These are phyloP conservation scores for Lagenidium sp. DNA, from an alignment of 352 stramenopile genomes.

Conservation along the genomic window DNA sequence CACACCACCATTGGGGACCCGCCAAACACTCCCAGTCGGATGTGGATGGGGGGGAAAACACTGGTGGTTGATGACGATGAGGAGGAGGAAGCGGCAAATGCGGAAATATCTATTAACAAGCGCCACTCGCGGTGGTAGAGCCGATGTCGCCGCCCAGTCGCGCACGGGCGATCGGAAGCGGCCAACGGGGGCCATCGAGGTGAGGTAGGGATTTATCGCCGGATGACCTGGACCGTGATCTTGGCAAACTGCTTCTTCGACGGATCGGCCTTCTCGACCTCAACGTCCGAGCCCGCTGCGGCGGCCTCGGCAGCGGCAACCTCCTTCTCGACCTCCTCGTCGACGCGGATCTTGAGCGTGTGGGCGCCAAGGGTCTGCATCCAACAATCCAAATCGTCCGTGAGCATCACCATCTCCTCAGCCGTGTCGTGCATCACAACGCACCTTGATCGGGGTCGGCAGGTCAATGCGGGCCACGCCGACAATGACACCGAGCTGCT, in stretches of 20 bases:
- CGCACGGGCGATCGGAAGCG: no score
- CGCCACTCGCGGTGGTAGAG: no score
- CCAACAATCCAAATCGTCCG: background rate
- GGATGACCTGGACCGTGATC: conserved; percentile 44
- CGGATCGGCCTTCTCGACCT: conserved; percentile 23
- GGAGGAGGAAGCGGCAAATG: no score
- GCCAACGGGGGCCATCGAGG: no score
- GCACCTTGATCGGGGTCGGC: conserved; percentile 63
- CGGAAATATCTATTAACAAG: no score
- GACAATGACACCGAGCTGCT: conserved; percentile 75
- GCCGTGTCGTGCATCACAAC: background rate
- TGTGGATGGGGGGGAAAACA: conserved; percentile 3
- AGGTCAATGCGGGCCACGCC: conserved; percentile 70
- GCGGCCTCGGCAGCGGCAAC: conserved; percentile 32
- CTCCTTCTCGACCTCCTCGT: conserved; percentile 67
- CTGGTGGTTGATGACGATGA: background rate
- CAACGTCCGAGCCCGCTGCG: conserved; percentile 10
- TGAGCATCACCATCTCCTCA: background rate
- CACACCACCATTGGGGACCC: background rate
- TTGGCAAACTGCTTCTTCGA: conserved; percentile 78
- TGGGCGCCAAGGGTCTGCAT: conserved; percentile 58
- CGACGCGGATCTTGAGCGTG: conserved; percentile 75
- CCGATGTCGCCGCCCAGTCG: no score
- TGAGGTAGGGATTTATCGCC: no score
- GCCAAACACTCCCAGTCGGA: conserved; percentile 5